A percentile compares a stretch with the other conserved stretches of the same genome.
Evolutionary conservation across 345 rosid genomes (phyloP).

Genomic region (Ceriops tagal): DNA sequence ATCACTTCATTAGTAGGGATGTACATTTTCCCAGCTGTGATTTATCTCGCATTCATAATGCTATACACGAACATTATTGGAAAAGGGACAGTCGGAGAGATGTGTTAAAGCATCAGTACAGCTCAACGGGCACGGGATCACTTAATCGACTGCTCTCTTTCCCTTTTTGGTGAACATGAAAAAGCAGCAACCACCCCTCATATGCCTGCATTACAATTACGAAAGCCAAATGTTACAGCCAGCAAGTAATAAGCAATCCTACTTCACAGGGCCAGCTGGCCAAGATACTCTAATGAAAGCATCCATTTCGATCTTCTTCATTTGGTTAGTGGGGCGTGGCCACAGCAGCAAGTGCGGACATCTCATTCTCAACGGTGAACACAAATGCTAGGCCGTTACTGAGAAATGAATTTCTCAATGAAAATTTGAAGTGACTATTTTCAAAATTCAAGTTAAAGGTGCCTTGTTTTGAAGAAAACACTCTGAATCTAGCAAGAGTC

Average conservation of each 20-base stretch:
- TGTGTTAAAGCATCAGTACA: neutral
- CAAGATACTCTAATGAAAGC: neutral
- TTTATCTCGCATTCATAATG: neutral
- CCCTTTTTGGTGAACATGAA: slow-evolving; percentile 32
- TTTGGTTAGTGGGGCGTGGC: neutral
- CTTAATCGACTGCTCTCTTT: slow-evolving; percentile 11
- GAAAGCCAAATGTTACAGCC: slow-evolving; percentile 1
- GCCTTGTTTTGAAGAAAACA: too few species aligned
- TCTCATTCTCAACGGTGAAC: too few species aligned
- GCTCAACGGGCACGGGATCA: neutral
- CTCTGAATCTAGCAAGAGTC: neutral
- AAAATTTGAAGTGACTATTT: too few species aligned
- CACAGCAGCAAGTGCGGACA: too few species aligned
- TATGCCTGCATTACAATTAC: slow-evolving; percentile 36
- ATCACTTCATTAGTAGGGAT: slow-evolving; percentile 2
- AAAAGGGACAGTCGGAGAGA: slow-evolving; percentile 13
- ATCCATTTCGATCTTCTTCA: neutral
- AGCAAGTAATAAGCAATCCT: neutral
- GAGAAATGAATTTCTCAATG: too few species aligned
- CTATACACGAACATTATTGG: neutral
- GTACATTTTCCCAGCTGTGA: neutral
- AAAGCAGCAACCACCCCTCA: slow-evolving; percentile 44
- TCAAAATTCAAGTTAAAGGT: too few species aligned
- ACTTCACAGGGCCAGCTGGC: neutral
- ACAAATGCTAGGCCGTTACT: too few species aligned